Percentiles rank a stretch among this genome's conserved stretches.
Conservation (phyloP, 106 monocot genomes). For the Iris macrosiphon region DNA sequence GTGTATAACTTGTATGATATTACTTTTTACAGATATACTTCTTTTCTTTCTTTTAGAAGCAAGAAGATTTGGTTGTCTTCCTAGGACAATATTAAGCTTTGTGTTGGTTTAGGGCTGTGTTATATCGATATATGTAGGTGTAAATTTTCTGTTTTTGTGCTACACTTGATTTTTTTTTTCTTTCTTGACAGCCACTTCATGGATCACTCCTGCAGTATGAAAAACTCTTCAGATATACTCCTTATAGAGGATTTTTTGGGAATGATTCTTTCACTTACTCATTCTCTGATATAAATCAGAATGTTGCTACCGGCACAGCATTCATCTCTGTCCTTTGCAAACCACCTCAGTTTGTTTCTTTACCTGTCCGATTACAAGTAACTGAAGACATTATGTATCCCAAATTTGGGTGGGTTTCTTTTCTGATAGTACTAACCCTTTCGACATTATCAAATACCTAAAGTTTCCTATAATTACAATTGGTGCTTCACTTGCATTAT, state of each 20-base stretch:
- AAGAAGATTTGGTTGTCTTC: too few relatives aligned
- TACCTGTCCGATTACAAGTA: constrained; percentile 51
- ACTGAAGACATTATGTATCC: constrained; percentile 69
- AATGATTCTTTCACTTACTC: constrained; percentile 79
- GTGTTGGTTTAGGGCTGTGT: too few relatives aligned
- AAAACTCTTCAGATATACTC: constrained; percentile 68
- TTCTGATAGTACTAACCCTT: background rate
- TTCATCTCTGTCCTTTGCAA: constrained; percentile 59
- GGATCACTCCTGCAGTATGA: constrained; percentile 76
- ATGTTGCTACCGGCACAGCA: constrained; percentile 42
- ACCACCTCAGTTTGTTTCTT: constrained; percentile 87
- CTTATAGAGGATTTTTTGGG: constrained; percentile 76
- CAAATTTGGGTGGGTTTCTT: constrained; percentile 60
- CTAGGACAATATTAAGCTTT: too few relatives aligned
- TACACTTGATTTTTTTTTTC: too few relatives aligned
- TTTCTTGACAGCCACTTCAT: constrained; percentile 62
- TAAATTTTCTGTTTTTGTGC: too few relatives aligned
- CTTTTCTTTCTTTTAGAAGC: too few relatives aligned
- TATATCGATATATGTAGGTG: too few relatives aligned
- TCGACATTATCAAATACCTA: background rate
- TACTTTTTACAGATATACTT: too few relatives aligned
- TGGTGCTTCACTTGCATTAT: too few relatives aligned
- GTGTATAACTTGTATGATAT: too few relatives aligned
- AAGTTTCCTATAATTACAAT: background rate
- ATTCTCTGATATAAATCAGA: constrained; percentile 59